Conservation (phyloP, 2,329 filamentous ascomycete species). For the Xylariaceae sp. region DNA sequence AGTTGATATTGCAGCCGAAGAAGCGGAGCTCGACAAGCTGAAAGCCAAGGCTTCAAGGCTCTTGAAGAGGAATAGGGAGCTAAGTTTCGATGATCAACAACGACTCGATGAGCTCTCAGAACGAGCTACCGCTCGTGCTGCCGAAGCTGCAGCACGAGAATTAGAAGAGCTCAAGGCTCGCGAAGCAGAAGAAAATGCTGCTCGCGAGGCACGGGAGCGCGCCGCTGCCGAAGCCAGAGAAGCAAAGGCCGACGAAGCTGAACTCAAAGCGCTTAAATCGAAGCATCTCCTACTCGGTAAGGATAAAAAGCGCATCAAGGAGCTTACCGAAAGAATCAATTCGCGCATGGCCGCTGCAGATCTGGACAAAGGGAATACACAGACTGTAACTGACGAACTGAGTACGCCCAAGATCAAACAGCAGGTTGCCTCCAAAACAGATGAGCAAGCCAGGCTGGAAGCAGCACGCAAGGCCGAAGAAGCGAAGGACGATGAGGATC, state of each 20-base stretch:
- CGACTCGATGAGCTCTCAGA: neutral
- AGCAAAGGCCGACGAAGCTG: neutral
- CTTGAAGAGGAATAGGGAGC: neutral
- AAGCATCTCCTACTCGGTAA: conserved; percentile 7
- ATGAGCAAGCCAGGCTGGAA: conserved; percentile 18
- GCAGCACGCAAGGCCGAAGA: neutral
- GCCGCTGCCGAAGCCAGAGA: conserved; percentile 7
- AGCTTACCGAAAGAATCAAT: conserved; percentile 14
- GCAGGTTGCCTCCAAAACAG: conserved; percentile 7
- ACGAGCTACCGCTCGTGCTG: neutral
- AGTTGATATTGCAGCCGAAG: conserved; percentile 2
- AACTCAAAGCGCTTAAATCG: neutral
- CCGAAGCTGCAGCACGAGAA: conserved; percentile 1
- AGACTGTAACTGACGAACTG: neutral
- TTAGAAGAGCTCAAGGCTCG: neutral
- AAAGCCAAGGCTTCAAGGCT: neutral
- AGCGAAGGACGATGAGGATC: neutral
- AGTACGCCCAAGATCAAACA: conserved; percentile 16
- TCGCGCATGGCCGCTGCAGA: conserved; percentile 5
- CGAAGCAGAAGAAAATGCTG: conserved; percentile 4
- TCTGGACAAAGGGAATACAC: neutral
- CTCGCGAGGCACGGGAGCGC: conserved; percentile 1
- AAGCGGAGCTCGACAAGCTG: conserved; percentile 1
- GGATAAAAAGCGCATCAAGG: conserved; percentile 11
- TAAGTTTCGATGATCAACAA: neutral